Conservation (phyloP, 2,329 filamentous ascomycete species). For the Apiospora malaysiana region DNA sequence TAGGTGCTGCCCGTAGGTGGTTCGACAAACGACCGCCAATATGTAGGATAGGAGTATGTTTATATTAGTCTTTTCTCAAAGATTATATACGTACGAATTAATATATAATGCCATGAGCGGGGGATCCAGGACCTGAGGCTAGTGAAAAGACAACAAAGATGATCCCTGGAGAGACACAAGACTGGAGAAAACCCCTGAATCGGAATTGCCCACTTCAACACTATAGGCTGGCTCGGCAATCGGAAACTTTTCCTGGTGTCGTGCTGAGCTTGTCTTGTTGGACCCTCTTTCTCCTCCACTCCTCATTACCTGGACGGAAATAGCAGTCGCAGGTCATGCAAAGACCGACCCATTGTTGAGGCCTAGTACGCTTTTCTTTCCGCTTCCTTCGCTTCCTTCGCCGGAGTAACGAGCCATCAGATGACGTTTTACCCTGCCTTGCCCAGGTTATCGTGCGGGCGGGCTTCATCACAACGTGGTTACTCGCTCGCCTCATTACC, state of each 20-base stretch:
- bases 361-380: neutral
- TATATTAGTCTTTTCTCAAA: too few relatives aligned
- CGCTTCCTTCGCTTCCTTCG: neutral
- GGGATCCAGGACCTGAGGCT: neutral
- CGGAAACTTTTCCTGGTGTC: neutral
- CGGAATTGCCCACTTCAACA: neutral
- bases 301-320: neutral
- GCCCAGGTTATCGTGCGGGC: neutral
- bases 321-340: conserved; percentile 2
- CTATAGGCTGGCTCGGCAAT: neutral
- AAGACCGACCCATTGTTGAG: conserved; percentile 14
- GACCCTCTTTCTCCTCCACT: neutral
- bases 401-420: neutral
- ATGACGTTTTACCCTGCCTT: neutral
- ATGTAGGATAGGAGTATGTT: too few relatives aligned
- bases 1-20: too few relatives aligned
- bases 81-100: too few relatives aligned
- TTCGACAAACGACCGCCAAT: too few relatives aligned
- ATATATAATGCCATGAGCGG: neutral
- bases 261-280: neutral
- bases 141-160: neutral
- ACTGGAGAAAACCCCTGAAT: neutral
- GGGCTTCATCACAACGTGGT: neutral
- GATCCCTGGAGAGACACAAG: neutral
- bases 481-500: neutral